Evolutionary conservation across 495 filamentous ascomycete genomes (phyloP), one percentile per base, ranked within the genome.

Genomic region (Podospora didyma): DNA sequence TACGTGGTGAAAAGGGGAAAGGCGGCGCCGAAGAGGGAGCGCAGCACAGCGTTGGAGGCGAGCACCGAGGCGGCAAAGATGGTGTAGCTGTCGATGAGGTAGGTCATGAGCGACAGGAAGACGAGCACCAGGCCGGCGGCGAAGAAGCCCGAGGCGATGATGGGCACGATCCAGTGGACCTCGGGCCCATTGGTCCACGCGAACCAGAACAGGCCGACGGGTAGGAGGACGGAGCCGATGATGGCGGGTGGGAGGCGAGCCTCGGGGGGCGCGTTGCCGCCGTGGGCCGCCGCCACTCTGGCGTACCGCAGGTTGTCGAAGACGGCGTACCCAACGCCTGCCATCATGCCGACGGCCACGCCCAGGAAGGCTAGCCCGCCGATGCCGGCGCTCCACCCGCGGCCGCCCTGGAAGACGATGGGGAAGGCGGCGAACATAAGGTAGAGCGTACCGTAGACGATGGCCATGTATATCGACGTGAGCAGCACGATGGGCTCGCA

Each of bases 381-480:
- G 59, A 90, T 82, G 68, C 86, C 90, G 3, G 88, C 73, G 7
- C 75, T 77, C 73, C 95, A 87, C 21, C 82, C 82, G 60, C 95
- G 86, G 20, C 86, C 75, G 24, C 82, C 70, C 53, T 82, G 66
- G 71, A 91, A 97, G 37, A 96, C 86, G 54, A 96, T 77, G 41
- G 89, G 84, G 71, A 95, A 96, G 3, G 91, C 90, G 23, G 89
- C 89, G 66, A 97, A 96, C 68, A 94, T 88, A 26, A 96, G 79
- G 68, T 97, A 96, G 1, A 96, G 71, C 11, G 91, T 89, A 37
- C 90, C 93, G 59, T 96, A 81, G 37, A 96, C 68, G 51, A 96
- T 81, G 19, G 90, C 89, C 26, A 88, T 66, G 63, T 92, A 89
- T 12, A 91, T 73, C 61, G 89, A 90, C 7, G 89, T 79, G 46